Percentiles rank a stretch among this genome's conserved stretches.
These are phyloP conservation scores for Cenchrus fungigraminus DNA, from an alignment of 176 grass and related monocot species.

Conservation along the genomic window DNA sequence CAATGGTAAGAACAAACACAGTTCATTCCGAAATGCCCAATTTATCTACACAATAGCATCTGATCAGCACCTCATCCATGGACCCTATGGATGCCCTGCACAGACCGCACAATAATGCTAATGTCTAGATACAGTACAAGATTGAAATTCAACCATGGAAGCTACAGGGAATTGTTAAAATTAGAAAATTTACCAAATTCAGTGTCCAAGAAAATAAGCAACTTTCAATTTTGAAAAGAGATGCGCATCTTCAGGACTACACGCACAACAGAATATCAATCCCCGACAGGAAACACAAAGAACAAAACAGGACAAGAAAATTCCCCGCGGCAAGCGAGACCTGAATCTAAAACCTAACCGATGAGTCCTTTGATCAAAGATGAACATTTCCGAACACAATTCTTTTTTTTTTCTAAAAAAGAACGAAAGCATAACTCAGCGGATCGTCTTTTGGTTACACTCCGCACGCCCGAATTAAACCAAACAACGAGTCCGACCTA, in stretches of 20 bases:
- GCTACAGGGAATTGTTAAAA: background rate
- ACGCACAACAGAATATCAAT: constrained; percentile 3
- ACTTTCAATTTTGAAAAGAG: background rate
- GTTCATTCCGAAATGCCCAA: background rate
- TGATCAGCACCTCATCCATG: background rate
- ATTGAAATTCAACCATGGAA: background rate
- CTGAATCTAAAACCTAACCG: background rate
- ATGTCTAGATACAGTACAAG: background rate
- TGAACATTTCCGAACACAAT: background rate
- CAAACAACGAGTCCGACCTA: background rate
- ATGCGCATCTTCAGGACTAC: background rate
- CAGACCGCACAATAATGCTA: background rate
- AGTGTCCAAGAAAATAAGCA: background rate
- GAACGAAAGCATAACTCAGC: background rate
- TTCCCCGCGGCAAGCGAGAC: background rate
- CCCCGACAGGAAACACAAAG: background rate
- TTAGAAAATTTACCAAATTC: background rate
- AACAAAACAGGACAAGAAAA: background rate
- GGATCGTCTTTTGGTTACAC: background rate
- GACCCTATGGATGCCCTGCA: background rate
- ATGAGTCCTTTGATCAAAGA: background rate
- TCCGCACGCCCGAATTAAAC: background rate
- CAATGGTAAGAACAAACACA: background rate
- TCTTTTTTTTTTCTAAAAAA: background rate
- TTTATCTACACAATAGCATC: background rate